These are phyloP conservation scores for Auricularia heimuer DNA, from an alignment of 768 basidiomycete species.

Conservation along the genomic window DNA sequence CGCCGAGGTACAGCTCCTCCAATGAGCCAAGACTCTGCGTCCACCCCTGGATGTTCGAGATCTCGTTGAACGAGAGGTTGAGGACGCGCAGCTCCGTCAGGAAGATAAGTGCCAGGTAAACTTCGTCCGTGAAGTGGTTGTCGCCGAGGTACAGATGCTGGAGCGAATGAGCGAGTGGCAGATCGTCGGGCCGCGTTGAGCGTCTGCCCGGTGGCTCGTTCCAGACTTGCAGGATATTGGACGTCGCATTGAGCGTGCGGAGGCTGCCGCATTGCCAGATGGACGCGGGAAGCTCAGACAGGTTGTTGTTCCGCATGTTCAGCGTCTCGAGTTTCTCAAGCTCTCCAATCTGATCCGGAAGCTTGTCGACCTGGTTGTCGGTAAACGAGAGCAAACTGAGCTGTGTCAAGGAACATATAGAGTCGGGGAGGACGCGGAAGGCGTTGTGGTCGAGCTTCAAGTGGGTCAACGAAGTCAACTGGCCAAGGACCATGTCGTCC, in stretches of 20 bases:
- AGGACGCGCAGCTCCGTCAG: conserved; percentile 71
- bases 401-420: conserved; percentile 59
- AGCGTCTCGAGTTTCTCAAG: conserved; percentile 65
- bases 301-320: conserved; percentile 86
- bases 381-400: conserved; percentile 74
- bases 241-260: conserved; percentile 70
- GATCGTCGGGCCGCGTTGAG: conserved; percentile 1
- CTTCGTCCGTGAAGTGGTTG: conserved; percentile 76
- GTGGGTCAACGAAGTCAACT: conserved; percentile 58
- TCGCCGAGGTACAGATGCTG: conserved; percentile 81
- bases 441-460: conserved; percentile 82
- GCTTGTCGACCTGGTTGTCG: conserved; percentile 74
- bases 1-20: conserved; percentile 85
- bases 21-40: conserved; percentile 28
- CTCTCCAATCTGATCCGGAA: conserved; percentile 68
- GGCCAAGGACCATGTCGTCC: conserved; percentile 61
- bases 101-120: conserved; percentile 61
- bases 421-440: conserved; percentile 76
- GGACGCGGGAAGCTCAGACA: conserved; percentile 60
- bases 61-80: conserved; percentile 91
- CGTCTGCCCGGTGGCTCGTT: conserved; percentile 41
- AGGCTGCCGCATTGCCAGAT: conserved; percentile 82
- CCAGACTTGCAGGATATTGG: conserved; percentile 72
- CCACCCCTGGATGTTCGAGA: conserved; percentile 31
- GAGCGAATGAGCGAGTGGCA: conserved; percentile 60